Conservation (phyloP, 768 basidiomycete genomes). For the Tricholoma bakamatsutake region DNA sequence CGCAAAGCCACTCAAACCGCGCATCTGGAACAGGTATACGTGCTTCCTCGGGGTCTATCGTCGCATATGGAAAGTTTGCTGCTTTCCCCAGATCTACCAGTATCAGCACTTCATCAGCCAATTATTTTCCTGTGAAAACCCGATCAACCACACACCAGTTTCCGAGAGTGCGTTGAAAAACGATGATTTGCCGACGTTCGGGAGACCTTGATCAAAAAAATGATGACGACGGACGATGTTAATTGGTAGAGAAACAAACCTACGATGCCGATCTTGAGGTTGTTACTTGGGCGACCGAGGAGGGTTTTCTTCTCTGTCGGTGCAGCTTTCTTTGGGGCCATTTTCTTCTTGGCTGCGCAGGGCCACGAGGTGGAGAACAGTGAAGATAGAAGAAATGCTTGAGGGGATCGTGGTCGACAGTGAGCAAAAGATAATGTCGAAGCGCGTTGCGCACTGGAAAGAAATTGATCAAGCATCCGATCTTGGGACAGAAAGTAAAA, state of each 20-base stretch:
- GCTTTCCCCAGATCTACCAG: constrained; percentile 79
- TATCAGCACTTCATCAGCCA: not conserved
- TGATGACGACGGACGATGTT: not conserved
- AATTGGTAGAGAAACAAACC: constrained; percentile 49
- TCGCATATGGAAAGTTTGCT: constrained; percentile 96
- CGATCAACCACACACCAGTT: constrained; percentile 51
- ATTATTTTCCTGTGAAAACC: not conserved
- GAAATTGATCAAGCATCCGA: constrained; percentile 23
- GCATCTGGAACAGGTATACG: constrained; percentile 93
- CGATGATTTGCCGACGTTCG: constrained; percentile 98
- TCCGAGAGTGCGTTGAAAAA: constrained; percentile 97
- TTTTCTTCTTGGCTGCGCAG: constrained; percentile 51
- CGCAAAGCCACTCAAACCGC: constrained; percentile 93
- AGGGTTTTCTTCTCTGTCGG: constrained; percentile 76
- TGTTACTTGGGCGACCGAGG: constrained; percentile 91
- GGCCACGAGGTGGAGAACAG: constrained; percentile 33
- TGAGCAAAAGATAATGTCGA: constrained; percentile 9
- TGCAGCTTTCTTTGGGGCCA: constrained; percentile 88
- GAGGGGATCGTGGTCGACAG: constrained; percentile 8
- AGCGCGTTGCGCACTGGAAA: constrained; percentile 5
- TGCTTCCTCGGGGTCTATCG: constrained; percentile 92
- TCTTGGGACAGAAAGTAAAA: constrained; percentile 11
- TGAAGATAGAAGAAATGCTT: not conserved
- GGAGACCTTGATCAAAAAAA: constrained; percentile 45
- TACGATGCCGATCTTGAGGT: constrained; percentile 98